phyloP scores from a whole-genome alignment of 495 filamentous ascomycete species.

The Venustampulla echinocandica region DNA sequence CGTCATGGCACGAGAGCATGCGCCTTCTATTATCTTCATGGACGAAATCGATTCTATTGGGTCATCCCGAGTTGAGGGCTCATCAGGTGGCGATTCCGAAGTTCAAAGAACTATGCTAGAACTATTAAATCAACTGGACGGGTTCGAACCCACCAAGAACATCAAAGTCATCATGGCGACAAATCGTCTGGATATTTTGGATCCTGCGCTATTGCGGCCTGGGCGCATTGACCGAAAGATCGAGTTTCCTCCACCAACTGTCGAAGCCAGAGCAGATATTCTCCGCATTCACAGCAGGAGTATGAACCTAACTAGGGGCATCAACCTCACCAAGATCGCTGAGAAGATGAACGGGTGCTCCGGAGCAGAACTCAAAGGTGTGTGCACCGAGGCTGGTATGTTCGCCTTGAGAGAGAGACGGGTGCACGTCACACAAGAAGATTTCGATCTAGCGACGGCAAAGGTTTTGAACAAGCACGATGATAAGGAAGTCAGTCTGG shows the following conservation, averaged over 20 bases:
- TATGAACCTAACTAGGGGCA: conserved; percentile 97
- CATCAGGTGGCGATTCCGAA: conserved; percentile 93
- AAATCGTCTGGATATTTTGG: conserved; percentile 93
- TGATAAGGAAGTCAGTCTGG: conserved; percentile 87
- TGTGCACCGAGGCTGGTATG: conserved; percentile 97
- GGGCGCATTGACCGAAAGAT: conserved; percentile 99
- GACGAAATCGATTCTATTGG: conserved; percentile 99
- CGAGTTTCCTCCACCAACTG: conserved; percentile 95
- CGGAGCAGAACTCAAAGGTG: conserved; percentile 92
- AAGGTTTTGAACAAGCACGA: conserved; percentile 99
- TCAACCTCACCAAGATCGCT: conserved; percentile 96
- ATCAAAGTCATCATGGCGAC: conserved; percentile 99
- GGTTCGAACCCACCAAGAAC: conserved; percentile 99
- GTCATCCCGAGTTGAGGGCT: conserved; percentile 90
- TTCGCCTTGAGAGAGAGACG: conserved; percentile 89
- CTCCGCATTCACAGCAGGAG: conserved; percentile 90
- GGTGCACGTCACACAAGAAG: conserved; percentile 97
- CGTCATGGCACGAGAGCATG: conserved; percentile 98
- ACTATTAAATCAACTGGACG: conserved; percentile 94
- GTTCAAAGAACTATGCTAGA: conserved; percentile 99
- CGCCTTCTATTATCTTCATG: conserved; percentile 99
- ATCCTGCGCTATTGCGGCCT: conserved; percentile 86
- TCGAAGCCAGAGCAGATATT: conserved; percentile 96
- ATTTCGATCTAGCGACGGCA: conserved; percentile 96
- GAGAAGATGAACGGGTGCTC: conserved; percentile 99